phyloP scores from a whole-genome alignment of 139 green algal genomes.

The Deuterostichococcus epilithicus region DNA sequence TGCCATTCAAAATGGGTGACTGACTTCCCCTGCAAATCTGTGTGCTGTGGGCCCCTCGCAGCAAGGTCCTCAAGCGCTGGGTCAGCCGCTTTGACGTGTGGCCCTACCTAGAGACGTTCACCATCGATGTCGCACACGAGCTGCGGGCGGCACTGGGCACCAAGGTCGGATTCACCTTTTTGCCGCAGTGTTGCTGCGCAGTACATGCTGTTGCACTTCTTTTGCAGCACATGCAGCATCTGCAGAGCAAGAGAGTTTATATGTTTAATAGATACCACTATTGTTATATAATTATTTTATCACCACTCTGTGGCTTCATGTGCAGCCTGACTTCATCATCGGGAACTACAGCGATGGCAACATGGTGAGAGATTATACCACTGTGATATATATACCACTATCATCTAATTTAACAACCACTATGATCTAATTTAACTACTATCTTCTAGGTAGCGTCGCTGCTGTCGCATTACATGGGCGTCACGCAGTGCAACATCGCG shows the following conservation, averaged over 20 bases:
- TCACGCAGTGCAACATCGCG: constrained; percentile 80
- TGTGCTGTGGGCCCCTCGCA: neutral
- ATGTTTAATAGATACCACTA: too few species aligned
- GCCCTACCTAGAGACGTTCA: constrained; percentile 82
- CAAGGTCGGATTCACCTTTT: neutral
- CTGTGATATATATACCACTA: too few species aligned
- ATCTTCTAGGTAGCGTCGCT: too few species aligned
- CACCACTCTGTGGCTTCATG: neutral
- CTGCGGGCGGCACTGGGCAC: constrained; percentile 52
- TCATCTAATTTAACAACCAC: too few species aligned
- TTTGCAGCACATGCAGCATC: too few species aligned
- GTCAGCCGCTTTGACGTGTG: constrained; percentile 58
- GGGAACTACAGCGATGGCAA: constrained; percentile 85
- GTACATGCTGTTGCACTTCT: too few species aligned
- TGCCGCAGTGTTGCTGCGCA: too few species aligned
- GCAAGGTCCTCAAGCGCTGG: neutral
- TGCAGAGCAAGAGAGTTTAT: too few species aligned
- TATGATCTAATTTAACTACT: too few species aligned
- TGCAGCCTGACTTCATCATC: constrained; percentile 73
- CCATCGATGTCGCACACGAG: constrained; percentile 61
- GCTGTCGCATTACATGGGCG: constrained; percentile 47
- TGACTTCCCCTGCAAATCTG: neutral
- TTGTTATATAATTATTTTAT: too few species aligned
- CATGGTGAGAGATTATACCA: too few species aligned
- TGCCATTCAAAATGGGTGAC: neutral